Evolutionary conservation across 2,329 filamentous ascomycete species (phyloP).

Genomic region (Colletotrichum siamense): DNA sequence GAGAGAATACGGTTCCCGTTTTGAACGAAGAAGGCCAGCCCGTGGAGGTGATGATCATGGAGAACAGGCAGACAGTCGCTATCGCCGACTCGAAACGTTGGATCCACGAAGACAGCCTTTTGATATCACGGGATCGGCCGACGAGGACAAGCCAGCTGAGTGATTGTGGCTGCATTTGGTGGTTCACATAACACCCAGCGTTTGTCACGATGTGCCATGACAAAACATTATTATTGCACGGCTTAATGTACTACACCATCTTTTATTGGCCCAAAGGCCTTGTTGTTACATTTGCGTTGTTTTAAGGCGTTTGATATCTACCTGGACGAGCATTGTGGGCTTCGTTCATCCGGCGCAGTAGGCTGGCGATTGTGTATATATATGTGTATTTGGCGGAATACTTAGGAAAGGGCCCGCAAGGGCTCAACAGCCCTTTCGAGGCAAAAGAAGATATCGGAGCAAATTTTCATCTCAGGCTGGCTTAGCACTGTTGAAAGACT

Average conservation of each 20-base stretch:
- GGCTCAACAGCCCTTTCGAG: not conserved
- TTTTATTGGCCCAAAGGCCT: not conserved
- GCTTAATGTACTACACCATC: not conserved
- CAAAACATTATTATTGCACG: not conserved
- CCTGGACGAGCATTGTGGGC: not conserved
- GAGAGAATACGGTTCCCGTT: constrained; percentile 39
- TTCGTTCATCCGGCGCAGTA: not conserved
- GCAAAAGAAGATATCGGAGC: not conserved
- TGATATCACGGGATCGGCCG: constrained; percentile 10
- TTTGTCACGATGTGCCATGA: not conserved
- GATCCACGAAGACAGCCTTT: constrained; percentile 11
- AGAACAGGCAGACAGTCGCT: constrained; percentile 32
- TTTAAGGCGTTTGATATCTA: not conserved
- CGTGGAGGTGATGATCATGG: constrained; percentile 49
- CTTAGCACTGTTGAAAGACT: not conserved
- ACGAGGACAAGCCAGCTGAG: constrained; percentile 43
- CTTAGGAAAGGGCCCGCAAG: not conserved
- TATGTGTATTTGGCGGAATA: not conserved
- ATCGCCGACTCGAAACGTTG: constrained; percentile 16
- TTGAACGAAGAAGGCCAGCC: constrained; percentile 41
- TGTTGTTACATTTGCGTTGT: not conserved
- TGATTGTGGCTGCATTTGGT: constrained; percentile 61
- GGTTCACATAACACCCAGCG: constrained; percentile 39
- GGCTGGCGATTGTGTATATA: constrained; percentile 7
- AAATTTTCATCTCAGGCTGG: not conserved